These are phyloP conservation scores for Leucocoprinus sp. DNA, from an alignment of 768 basidiomycete species.

Conservation along the genomic window DNA sequence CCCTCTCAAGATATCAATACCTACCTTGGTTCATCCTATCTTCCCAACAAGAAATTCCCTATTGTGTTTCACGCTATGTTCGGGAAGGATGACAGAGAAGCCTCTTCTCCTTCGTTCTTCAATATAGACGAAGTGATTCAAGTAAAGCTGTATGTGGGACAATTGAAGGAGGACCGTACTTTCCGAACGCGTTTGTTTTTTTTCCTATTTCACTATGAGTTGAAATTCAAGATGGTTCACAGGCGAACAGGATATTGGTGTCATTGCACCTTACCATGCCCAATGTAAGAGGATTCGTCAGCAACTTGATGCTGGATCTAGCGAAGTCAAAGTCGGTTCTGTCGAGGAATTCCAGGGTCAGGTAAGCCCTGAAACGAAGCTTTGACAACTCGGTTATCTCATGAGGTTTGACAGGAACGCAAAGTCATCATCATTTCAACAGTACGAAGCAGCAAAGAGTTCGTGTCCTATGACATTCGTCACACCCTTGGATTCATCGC, in stretches of 20 bases:
- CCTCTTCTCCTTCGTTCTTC: constrained; percentile 63
- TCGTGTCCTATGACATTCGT: constrained; percentile 41
- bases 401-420: constrained; percentile 32
- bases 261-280: constrained; percentile 30
- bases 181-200: constrained; percentile 33
- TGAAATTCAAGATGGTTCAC: no score
- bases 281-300: not conserved
- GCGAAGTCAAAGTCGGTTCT: not conserved
- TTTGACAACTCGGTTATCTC: constrained; percentile 11
- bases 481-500: constrained; percentile 53
- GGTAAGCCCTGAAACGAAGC: constrained; percentile 19
- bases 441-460: constrained; percentile 45
- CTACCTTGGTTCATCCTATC: constrained; percentile 30
- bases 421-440: constrained; percentile 49
- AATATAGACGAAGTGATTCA: constrained; percentile 52
- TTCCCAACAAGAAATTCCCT: constrained; percentile 43
- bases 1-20: constrained; percentile 28
- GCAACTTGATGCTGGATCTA: not conserved
- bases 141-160: constrained; percentile 42
- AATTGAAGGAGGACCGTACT: constrained; percentile 24
- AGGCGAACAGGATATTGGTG: constrained; percentile 36
- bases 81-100: constrained; percentile 58
- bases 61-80: constrained; percentile 52
- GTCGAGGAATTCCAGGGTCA: constrained; percentile 36
- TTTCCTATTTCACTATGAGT: no score